Percentiles rank a stretch among this genome's conserved stretches.
These are phyloP conservation scores for Phlyctochytrium arcticum DNA, from an alignment of 192 early-diverging fungal genomes.

Conservation along the genomic window DNA sequence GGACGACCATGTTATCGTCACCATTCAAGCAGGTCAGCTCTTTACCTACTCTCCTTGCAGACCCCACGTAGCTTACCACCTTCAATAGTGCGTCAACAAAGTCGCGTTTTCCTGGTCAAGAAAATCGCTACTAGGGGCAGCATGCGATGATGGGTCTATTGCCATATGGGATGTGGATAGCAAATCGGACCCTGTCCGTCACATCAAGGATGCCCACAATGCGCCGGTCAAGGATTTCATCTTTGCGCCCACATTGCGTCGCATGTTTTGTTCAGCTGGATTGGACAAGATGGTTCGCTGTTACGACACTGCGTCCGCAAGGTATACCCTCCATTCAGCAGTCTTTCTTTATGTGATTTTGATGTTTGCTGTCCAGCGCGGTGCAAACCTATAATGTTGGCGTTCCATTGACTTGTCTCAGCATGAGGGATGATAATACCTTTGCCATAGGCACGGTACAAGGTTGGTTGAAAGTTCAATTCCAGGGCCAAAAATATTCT, in stretches of 20 bases:
- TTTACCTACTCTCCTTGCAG: too few relatives aligned
- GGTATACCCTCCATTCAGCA: background rate
- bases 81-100: slow-evolving; percentile 23
- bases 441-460: slow-evolving; percentile 29
- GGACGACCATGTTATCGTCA: slow-evolving; percentile 6
- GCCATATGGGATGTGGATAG: slow-evolving; percentile 38
- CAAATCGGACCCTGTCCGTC: background rate
- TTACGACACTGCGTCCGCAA: slow-evolving; percentile 25
- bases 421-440: slow-evolving; percentile 36
- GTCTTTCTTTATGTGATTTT: background rate
- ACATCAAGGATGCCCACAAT: slow-evolving; percentile 19
- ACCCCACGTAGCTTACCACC: too few relatives aligned
- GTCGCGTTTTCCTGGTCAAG: slow-evolving; percentile 37
- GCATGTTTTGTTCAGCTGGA: slow-evolving; percentile 32
- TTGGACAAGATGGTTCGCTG: slow-evolving; percentile 28
- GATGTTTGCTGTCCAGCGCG: slow-evolving; percentile 3
- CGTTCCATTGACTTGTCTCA: slow-evolving; percentile 21
- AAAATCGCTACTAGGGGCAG: slow-evolving; percentile 34
- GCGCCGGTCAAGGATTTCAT: slow-evolving; percentile 27
- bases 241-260: slow-evolving; percentile 35
- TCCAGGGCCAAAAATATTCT: slow-evolving; percentile 1
- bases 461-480: slow-evolving; percentile 2
- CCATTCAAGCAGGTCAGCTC: slow-evolving; percentile 30
- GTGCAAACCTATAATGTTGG: slow-evolving; percentile 24
- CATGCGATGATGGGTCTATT: slow-evolving; percentile 34